Percentiles rank a stretch among this genome's conserved stretches.
These are phyloP conservation scores for Grifola frondosa DNA, from an alignment of 1,284 basidiomycete species.

Conservation along the genomic window DNA sequence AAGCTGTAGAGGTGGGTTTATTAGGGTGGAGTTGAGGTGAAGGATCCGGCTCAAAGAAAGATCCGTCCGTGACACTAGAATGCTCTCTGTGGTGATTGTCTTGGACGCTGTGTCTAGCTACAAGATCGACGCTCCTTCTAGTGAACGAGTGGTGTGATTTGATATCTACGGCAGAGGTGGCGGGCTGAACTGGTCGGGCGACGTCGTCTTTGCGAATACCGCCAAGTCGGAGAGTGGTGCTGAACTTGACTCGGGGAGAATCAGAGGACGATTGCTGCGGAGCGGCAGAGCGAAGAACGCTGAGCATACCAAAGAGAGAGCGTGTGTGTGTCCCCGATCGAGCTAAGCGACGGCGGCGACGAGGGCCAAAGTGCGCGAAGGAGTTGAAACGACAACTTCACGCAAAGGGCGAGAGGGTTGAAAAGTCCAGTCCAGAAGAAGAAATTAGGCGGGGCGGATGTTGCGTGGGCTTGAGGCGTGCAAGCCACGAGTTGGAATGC, in stretches of 20 bases:
- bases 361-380: conserved; percentile 12
- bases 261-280: conserved; percentile 35
- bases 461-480: conserved; percentile 35
- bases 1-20: conserved; percentile 26
- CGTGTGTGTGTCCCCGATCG: conserved; percentile 12
- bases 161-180: conserved; percentile 11
- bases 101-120: conserved; percentile 23
- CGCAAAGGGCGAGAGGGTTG: conserved; percentile 16
- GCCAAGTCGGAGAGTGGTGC: conserved; percentile 41
- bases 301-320: conserved; percentile 39
- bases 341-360: conserved; percentile 16
- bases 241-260: conserved; percentile 40
- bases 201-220: conserved; percentile 26
- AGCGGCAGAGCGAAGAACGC: conserved; percentile 33
- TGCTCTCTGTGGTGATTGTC: conserved; percentile 21
- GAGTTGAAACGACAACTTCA: conserved; percentile 18
- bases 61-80: conserved; percentile 35
- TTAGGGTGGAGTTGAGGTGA: conserved; percentile 21
- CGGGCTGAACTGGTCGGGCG: conserved; percentile 19
- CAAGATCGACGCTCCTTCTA: conserved; percentile 29
- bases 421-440: conserved; percentile 24
- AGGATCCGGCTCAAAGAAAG: conserved; percentile 36
- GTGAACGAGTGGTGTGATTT: conserved; percentile 21
- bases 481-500: conserved; percentile 35
- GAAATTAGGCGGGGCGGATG: conserved; percentile 26